A percentile compares a stretch with the other conserved stretches of the same genome.
Evolutionary conservation across 2,329 filamentous ascomycete species (phyloP).

Genomic region (Scytalidium sp.): DNA sequence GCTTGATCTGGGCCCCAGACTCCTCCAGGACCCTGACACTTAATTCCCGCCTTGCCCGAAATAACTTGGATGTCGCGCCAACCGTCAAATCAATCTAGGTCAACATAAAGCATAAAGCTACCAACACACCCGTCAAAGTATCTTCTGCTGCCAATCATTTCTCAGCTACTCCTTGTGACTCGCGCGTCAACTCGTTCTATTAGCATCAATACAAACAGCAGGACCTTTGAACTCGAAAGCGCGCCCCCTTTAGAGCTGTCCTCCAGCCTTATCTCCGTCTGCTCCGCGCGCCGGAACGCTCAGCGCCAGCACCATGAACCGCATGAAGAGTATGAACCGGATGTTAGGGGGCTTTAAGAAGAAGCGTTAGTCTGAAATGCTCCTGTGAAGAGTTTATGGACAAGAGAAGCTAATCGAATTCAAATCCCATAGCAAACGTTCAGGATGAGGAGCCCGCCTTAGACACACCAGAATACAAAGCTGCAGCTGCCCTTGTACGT

Average conservation of each 20-base stretch:
- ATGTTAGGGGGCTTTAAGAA: conserved; percentile 29
- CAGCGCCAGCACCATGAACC: conserved; percentile 23
- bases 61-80: too few relatives aligned
- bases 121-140: too few relatives aligned
- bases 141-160: too few relatives aligned
- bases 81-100: too few relatives aligned
- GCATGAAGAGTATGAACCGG: conserved; percentile 30
- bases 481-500: conserved; percentile 61
- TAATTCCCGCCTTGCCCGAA: too few relatives aligned
- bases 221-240: not conserved
- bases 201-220: not conserved
- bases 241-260: not conserved
- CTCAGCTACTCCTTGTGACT: too few relatives aligned
- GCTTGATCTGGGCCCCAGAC: too few relatives aligned
- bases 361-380: conserved; percentile 14
- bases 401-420: not conserved
- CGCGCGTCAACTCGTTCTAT: too few relatives aligned
- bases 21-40: too few relatives aligned
- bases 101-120: too few relatives aligned
- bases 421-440: not conserved
- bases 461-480: conserved; percentile 66
- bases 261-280: not conserved
- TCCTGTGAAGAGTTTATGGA: not conserved
- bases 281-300: not conserved
- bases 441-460: conserved; percentile 16